Evolutionary conservation across 495 filamentous ascomycete genomes (phyloP).

Genomic region (Bacidia rubella): DNA sequence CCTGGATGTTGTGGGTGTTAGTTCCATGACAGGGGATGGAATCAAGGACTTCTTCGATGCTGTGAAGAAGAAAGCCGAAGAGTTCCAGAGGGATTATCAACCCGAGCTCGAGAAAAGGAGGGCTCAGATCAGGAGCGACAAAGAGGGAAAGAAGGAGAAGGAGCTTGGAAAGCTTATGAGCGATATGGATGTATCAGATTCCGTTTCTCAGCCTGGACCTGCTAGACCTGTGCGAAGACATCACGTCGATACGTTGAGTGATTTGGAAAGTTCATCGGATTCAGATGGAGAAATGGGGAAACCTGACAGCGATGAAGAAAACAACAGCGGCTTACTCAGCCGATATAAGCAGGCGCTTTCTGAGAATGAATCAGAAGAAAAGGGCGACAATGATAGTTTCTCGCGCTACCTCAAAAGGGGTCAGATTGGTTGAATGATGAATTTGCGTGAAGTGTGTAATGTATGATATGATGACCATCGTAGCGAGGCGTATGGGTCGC

Average conservation of each 20-base stretch:
- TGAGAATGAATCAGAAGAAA: constrained; percentile 19
- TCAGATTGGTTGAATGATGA: constrained; percentile 3
- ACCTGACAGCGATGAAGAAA: constrained; percentile 22
- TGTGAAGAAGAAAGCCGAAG: constrained; percentile 70
- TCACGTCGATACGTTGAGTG: constrained; percentile 37
- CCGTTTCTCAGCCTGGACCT: constrained; percentile 22
- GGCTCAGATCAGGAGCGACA: constrained; percentile 59
- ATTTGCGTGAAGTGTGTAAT: not conserved
- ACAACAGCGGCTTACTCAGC: constrained; percentile 26
- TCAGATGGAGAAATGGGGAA: constrained; percentile 17
- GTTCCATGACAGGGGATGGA: constrained; percentile 81
- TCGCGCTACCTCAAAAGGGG: constrained; percentile 27
- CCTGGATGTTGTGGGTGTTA: constrained; percentile 82
- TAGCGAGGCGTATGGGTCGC: not conserved
- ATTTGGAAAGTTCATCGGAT: constrained; percentile 31
- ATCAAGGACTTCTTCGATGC: constrained; percentile 87
- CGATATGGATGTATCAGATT: constrained; percentile 65
- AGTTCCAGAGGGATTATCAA: constrained; percentile 84
- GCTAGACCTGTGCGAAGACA: constrained; percentile 22
- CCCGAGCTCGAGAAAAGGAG: constrained; percentile 76
- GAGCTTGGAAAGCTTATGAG: constrained; percentile 88
- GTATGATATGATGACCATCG: not conserved
- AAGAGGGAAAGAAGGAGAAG: constrained; percentile 53
- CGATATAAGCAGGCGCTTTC: constrained; percentile 34
- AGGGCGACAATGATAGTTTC: constrained; percentile 26